Percentiles rank a stretch among this genome's conserved stretches.
These are phyloP conservation scores for Fusarium sp. DNA, from an alignment of 2,329 filamentous ascomycete genomes.

Conservation along the genomic window DNA sequence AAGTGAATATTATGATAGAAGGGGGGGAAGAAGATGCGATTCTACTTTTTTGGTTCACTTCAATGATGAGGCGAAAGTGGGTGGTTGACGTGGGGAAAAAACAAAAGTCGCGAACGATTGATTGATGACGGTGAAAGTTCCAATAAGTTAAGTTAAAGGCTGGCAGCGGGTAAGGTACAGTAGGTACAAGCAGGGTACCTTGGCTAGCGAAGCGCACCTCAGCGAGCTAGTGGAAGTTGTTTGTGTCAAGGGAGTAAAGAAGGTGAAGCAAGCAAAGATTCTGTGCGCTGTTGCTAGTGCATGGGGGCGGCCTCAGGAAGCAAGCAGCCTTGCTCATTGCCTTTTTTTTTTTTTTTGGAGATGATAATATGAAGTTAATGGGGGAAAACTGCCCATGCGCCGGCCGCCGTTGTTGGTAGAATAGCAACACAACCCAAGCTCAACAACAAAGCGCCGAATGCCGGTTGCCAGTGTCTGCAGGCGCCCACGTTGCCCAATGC, in stretches of 20 bases:
- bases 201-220: conserved; percentile 17
- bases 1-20: conserved; percentile 14
- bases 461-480: conserved; percentile 12
- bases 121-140: conserved; percentile 32
- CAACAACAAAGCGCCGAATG: conserved; percentile 19
- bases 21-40: conserved; percentile 8
- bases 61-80: conserved; percentile 28
- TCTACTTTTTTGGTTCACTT: conserved; percentile 27
- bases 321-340: conserved; percentile 20
- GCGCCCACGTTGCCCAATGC: conserved; percentile 18
- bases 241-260: conserved; percentile 5
- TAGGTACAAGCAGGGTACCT: conserved; percentile 5
- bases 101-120: conserved; percentile 24
- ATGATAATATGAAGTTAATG: conserved; percentile 10
- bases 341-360: neutral
- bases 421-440: conserved; percentile 15
- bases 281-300: conserved; percentile 27
- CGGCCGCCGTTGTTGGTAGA: conserved; percentile 1
- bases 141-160: conserved; percentile 3
- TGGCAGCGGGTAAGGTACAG: conserved; percentile 8
- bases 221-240: conserved; percentile 8
- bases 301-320: conserved; percentile 28
- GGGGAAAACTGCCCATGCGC: conserved; percentile 3
- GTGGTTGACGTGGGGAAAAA: conserved; percentile 20
- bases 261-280: conserved; percentile 27